Conservation (phyloP, 2,329 filamentous ascomycete species). For the Aspergillus melleus region DNA sequence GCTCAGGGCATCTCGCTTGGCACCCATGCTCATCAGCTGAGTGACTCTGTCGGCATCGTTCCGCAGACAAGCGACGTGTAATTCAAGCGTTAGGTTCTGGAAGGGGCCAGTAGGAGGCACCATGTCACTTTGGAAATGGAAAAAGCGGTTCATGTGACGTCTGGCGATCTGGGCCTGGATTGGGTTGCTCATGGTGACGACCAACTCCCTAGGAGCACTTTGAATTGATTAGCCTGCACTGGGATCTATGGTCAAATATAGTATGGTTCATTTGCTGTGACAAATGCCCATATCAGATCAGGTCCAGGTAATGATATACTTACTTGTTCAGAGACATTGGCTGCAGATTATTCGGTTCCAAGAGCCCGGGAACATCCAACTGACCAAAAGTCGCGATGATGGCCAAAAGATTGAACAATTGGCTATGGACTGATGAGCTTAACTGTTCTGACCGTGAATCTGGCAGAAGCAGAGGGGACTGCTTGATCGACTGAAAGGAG, state of each 20-base stretch:
- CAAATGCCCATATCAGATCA: neutral
- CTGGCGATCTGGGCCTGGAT: neutral
- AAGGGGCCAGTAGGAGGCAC: neutral
- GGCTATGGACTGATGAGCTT: neutral
- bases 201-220: neutral
- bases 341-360: neutral
- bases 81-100: neutral
- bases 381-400: neutral
- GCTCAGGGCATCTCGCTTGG: constrained; percentile 8
- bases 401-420: neutral
- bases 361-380: neutral
- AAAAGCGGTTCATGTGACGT: neutral
- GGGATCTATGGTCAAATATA: neutral
- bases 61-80: constrained; percentile 12
- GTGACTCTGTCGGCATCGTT: constrained; percentile 7
- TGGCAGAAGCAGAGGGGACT: neutral
- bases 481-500: neutral
- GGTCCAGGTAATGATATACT: neutral
- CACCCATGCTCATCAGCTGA: constrained; percentile 9
- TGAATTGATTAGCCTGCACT: neutral
- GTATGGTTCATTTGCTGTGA: neutral
- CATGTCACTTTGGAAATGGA: neutral
- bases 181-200: neutral
- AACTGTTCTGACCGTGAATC: neutral
- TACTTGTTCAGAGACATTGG: neutral